These are phyloP conservation scores for Lithospermum erythrorhizon DNA, from an alignment of 257 asterid species.

Conservation along the genomic window DNA sequence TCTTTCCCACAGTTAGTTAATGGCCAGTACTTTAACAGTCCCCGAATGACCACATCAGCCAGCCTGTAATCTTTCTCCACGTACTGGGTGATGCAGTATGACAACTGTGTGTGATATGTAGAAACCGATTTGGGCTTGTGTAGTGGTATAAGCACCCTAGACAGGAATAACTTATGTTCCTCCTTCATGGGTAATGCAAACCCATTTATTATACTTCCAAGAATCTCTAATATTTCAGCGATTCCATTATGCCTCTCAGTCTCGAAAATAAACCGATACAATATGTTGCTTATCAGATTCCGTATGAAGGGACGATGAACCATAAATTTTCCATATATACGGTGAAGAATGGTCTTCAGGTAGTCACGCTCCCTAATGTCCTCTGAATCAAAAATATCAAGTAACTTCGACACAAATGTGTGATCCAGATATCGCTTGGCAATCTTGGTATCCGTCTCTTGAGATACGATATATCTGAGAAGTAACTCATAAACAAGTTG, in stretches of 20 bases:
- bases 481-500: conserved; percentile 70
- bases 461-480: conserved; percentile 51
- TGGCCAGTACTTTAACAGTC: conserved; percentile 83
- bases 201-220: conserved; percentile 80
- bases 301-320: conserved; percentile 86
- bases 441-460: conserved; percentile 64
- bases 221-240: conserved; percentile 77
- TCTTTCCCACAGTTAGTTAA: conserved; percentile 79
- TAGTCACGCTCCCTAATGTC: conserved; percentile 86
- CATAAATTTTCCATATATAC: conserved; percentile 87
- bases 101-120: conserved; percentile 65
- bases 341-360: conserved; percentile 80
- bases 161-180: conserved; percentile 79
- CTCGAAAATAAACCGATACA: conserved; percentile 71
- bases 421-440: conserved; percentile 82
- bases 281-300: conserved; percentile 69
- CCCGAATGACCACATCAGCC: conserved; percentile 64
- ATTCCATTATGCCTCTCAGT: conserved; percentile 71
- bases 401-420: conserved; percentile 63
- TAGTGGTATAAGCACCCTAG: conserved; percentile 68
- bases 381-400: conserved; percentile 76
- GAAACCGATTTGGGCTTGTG: conserved; percentile 68
- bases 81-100: conserved; percentile 65
- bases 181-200: conserved; percentile 93
- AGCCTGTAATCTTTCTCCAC: conserved; percentile 84